A percentile compares a stretch with the other conserved stretches of the same genome.
Evolutionary conservation across 805 yeast genomes (phyloP).

Genomic region (Nakazawaea ernobii): DNA sequence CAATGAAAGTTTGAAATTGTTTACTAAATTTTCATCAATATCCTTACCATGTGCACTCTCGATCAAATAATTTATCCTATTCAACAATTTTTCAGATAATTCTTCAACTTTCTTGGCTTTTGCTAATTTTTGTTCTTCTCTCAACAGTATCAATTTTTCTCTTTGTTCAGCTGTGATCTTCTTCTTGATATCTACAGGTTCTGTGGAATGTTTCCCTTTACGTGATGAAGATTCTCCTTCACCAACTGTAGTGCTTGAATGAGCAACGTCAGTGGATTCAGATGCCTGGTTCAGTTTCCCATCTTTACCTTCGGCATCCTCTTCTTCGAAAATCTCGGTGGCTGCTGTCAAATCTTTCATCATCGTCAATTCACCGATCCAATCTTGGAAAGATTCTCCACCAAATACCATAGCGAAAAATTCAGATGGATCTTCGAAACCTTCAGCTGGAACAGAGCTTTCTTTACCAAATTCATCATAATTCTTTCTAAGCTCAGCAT

Average conservation of each 20-base stretch:
- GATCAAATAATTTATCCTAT: conserved; percentile 32
- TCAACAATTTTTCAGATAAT: conserved; percentile 49
- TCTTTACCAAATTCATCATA: conserved; percentile 77
- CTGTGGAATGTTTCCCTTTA: background rate
- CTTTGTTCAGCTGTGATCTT: conserved; percentile 8
- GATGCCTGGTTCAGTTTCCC: conserved; percentile 22
- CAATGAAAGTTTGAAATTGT: conserved; percentile 55
- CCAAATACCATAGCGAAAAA: conserved; percentile 74
- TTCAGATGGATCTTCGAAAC: conserved; percentile 72
- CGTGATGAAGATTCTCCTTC: background rate
- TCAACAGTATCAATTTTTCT: conserved; percentile 18
- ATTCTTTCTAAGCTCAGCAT: conserved; percentile 53
- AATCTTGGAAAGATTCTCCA: conserved; percentile 80
- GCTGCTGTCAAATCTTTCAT: conserved; percentile 68
- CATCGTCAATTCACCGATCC: conserved; percentile 85
- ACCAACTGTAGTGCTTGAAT: background rate
- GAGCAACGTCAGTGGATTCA: conserved; percentile 5
- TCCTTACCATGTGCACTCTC: conserved; percentile 36
- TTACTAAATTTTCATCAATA: conserved; percentile 36
- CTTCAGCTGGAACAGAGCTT: conserved; percentile 62
- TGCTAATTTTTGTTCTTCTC: conserved; percentile 24
- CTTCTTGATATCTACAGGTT: conserved; percentile 4
- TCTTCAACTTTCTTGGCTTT: conserved; percentile 46
- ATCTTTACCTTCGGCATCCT: conserved; percentile 31
- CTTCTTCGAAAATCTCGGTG: conserved; percentile 34